Conservation (phyloP, 2,329 filamentous ascomycete genomes). For the Bipolaris sorokiniana region DNA sequence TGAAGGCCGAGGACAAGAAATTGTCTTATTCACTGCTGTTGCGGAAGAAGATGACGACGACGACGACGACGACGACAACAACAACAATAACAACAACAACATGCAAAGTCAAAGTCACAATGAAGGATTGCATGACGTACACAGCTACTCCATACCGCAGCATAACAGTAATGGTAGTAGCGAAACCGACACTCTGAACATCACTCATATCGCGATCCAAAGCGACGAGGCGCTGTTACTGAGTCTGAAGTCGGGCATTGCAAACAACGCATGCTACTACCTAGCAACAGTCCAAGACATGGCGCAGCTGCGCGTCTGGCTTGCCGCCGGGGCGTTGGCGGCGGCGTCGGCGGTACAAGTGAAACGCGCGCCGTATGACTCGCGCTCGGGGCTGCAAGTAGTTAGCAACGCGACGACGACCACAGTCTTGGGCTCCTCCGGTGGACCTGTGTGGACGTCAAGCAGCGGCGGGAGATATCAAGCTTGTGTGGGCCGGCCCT, state of each 20-base stretch:
- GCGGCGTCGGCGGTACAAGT: not conserved
- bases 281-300: conserved; percentile 8
- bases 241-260: not conserved
- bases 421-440: not conserved
- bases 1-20: not conserved
- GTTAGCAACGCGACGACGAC: not conserved
- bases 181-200: not conserved
- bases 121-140: too few species aligned
- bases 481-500: conserved; percentile 1
- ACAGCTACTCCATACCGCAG: not conserved
- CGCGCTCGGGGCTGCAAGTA: not conserved
- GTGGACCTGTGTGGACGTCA: not conserved
- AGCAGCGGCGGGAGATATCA: not conserved
- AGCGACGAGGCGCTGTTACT: conserved; percentile 6
- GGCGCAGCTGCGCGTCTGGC: not conserved
- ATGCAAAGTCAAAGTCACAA: not conserved
- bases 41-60: conserved; percentile 9
- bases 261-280: not conserved
- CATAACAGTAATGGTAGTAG: too few species aligned
- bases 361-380: not conserved
- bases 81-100: not conserved
- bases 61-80: too few species aligned
- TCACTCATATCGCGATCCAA: conserved; percentile 17
- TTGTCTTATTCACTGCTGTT: conserved; percentile 22
- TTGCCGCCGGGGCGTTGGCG: not conserved